Evolutionary conservation across 2,329 filamentous ascomycete genomes (phyloP), one percentile per base, ranked within the genome.

Genomic region (Monosporascus sp.): DNA sequence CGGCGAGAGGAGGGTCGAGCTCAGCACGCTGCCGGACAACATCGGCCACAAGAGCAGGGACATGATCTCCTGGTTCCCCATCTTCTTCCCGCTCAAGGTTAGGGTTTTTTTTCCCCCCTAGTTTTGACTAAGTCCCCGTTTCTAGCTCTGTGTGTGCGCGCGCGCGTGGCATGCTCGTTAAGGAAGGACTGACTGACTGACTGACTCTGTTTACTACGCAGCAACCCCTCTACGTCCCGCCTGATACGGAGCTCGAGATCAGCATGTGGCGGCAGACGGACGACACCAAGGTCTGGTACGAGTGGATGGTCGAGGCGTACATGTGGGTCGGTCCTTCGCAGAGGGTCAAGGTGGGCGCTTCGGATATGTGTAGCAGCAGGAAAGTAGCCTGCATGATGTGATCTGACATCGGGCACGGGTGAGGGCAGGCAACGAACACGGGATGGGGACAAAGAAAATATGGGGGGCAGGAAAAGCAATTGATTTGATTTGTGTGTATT

Each of bases 61-160:
- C 64, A 99, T 99, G 95, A 96, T 97, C 59, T 96, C 90, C 52
- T 99, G 94, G 94, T 99, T 99, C 69, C 94, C 94, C 1, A 97
- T 99, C 31, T 97, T 93, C 74, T 99, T 99, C 68, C 94, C 95
- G 0, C 74, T 99, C 16, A 96, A 94, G 84, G 91, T 92, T 76
- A 65, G 81, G 68, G 49, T 22, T 20, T 2, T 41, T 16, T 22
- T 40, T 27, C 31, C 3, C 19, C 8, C 41, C 24, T 54, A 14
- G 26, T 27, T 26, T 24, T 41, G 19, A 7, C 8, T 3, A 41
- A 20, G 44, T 52, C 49, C 48, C 9, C 24, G 35, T 31, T 24
- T 35, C 24, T 38, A 43, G 24, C 31, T 40, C 22, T 9, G 9
- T 48, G 8, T 27, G 27, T 31, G 27, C 2, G 27, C 1, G 27